Evolutionary conservation across 176 grass and related monocot species (phyloP), one percentile per base, ranked within the genome.

Genomic region (Ampelocalamus luodianensis): DNA sequence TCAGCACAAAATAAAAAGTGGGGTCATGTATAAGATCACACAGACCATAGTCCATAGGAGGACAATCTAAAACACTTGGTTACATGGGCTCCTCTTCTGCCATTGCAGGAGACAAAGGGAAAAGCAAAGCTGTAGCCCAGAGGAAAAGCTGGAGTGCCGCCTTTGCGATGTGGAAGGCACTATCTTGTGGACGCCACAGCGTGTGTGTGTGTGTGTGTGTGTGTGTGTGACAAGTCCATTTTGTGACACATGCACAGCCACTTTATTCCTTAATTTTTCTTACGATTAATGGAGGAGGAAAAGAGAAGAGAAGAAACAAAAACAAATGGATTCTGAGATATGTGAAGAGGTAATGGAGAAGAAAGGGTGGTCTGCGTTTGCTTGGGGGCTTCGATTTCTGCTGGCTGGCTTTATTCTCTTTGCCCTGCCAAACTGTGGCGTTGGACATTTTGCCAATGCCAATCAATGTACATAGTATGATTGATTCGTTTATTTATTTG

Each of bases 121-220:
- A 75, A 54, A 82, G 68, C 63, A 29, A 85, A 59, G 71, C 58
- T 68, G 48, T 81, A 81, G 77, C 56, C 15, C 65, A 43, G 62
- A 84, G 53, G 29, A 29, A 92, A 92, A 90, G 90, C 20, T 63
- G 60, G 56, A 69, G 62, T 5, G 18, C 16, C 7, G 9, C 37
- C 90, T 88, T 82, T 88, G 88, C 68, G 85, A 95, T 68, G 90
- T 90, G 93, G 88, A 92, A 86, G 72, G 66, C 90, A 95, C 86
- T 84, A 87, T 50, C 84, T 55, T 62, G 68, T 74, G 88, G 72
- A 59, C 48, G 79, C 74, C 58, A 67, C 89, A 67, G 73, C 59
- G 74, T 90, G 88, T 61, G 29, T 29, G 29, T 29, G 29, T 29
- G 29, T 29, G 29, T 29, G 29, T 1, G 29, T 29, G 29, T 29